Percentiles rank a stretch among this genome's conserved stretches.
These are phyloP conservation scores for Brassica balearica DNA, from an alignment of 441 rosid genomes.

Conservation along the genomic window DNA sequence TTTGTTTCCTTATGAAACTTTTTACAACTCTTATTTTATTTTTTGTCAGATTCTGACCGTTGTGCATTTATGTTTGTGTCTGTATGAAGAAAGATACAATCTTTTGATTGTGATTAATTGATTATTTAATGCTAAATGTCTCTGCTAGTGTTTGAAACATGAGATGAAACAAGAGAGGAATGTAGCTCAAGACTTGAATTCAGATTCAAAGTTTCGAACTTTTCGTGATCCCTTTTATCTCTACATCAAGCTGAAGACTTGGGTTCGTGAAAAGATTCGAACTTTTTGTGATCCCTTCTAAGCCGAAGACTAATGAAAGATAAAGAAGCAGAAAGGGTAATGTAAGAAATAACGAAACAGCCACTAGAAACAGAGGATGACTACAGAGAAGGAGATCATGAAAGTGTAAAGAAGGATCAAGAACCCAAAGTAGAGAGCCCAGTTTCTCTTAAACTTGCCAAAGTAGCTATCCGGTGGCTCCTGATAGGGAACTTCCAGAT, in stretches of 20 bases:
- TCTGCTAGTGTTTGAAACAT: conserved; percentile 8
- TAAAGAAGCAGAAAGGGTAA: conserved; percentile 18
- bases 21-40: background rate
- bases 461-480: conserved; percentile 94
- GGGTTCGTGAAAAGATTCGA: background rate
- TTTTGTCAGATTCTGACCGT: conserved; percentile 32
- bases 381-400: conserved; percentile 86
- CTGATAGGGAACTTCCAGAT: conserved; percentile 94
- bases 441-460: conserved; percentile 93
- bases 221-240: background rate
- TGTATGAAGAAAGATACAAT: conserved; percentile 2
- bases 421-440: conserved; percentile 94
- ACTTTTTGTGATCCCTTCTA: conserved; percentile 19
- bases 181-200: background rate
- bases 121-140: conserved; percentile 30
- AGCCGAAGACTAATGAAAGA: conserved; percentile 15
- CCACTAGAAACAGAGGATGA: conserved; percentile 73
- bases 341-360: background rate
- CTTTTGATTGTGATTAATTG: conserved; percentile 38
- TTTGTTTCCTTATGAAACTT: conserved; percentile 13
- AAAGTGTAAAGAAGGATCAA: conserved; percentile 78
- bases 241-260: conserved; percentile 22
- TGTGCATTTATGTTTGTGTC: conserved; percentile 33
- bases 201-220: conserved; percentile 5
- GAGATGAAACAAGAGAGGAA: background rate